These are phyloP conservation scores for Candida methanosorbosa DNA, from an alignment of 805 yeast species.

Conservation along the genomic window DNA sequence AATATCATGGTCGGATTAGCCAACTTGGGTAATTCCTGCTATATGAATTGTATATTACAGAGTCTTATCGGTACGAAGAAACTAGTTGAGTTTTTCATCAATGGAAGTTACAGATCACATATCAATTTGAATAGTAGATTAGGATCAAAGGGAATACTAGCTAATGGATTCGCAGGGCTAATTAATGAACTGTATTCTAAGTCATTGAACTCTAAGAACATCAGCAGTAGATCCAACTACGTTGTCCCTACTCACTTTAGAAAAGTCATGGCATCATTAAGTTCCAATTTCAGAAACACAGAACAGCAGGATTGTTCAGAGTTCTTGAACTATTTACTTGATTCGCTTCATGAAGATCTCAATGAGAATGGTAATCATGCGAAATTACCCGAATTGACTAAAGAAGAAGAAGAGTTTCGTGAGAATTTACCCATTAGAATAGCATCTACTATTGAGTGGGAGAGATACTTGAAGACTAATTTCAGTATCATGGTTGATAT, in stretches of 20 bases:
- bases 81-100: constrained; percentile 52
- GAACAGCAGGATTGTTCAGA: constrained; percentile 88
- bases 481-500: constrained; percentile 72
- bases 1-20: too few relatives aligned
- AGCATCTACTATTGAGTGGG: constrained; percentile 91
- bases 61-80: constrained; percentile 70
- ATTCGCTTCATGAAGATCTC: constrained; percentile 75
- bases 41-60: constrained; percentile 87
- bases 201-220: constrained; percentile 8
- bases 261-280: constrained; percentile 55
- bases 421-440: constrained; percentile 68
- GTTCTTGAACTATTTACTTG: constrained; percentile 65
- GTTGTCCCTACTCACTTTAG: constrained; percentile 61
- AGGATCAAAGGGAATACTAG: constrained; percentile 76
- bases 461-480: constrained; percentile 68
- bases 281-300: constrained; percentile 51
- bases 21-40: constrained; percentile 87
- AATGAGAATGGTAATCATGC: constrained; percentile 55
- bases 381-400: constrained; percentile 49
- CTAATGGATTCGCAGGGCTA: constrained; percentile 57
- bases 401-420: constrained; percentile 62
- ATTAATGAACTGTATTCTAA: constrained; percentile 44
- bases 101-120: constrained; percentile 52
- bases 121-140: constrained; percentile 65
- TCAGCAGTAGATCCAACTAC: constrained; percentile 16